These are phyloP conservation scores for Wickerhamomyces chaumierensis DNA, from an alignment of 805 yeast species.

Conservation along the genomic window DNA sequence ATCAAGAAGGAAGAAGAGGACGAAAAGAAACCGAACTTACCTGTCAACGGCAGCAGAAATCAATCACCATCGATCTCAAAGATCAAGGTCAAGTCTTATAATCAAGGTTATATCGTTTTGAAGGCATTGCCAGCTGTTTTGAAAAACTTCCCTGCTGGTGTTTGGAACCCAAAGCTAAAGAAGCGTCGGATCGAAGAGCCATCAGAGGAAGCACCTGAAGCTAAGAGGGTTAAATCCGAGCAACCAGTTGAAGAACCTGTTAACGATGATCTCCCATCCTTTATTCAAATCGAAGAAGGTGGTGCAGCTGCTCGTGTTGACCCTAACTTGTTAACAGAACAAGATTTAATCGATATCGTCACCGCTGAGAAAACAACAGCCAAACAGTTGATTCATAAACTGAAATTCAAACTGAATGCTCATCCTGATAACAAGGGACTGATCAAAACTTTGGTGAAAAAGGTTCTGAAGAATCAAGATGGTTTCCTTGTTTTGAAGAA, in stretches of 20 bases:
- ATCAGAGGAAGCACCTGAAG: constrained; percentile 19
- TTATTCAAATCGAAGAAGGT: constrained; percentile 5
- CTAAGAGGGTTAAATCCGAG: constrained; percentile 31
- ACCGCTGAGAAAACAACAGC: constrained; percentile 34
- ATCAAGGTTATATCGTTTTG: constrained; percentile 45
- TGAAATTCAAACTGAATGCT: constrained; percentile 49
- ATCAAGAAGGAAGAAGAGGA: constrained; percentile 33
- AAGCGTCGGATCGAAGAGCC: constrained; percentile 21
- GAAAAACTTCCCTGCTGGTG: constrained; percentile 62
- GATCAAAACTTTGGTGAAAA: constrained; percentile 46
- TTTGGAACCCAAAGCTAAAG: constrained; percentile 64
- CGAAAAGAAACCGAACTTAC: constrained; percentile 24
- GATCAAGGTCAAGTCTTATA: constrained; percentile 33
- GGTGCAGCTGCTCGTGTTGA: constrained; percentile 6
- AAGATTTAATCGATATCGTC: constrained; percentile 60
- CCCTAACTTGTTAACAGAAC: constrained; percentile 44
- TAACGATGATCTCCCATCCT: not conserved
- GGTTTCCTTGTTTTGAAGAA: constrained; percentile 18
- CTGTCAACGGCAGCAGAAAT: constrained; percentile 11
- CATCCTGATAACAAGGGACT: constrained; percentile 55
- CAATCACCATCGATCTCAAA: not conserved
- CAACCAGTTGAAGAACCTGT: constrained; percentile 7
- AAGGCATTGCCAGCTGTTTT: constrained; percentile 55
- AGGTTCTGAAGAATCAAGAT: constrained; percentile 38
- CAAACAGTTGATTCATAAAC: constrained; percentile 48